Evolutionary conservation across 2,329 filamentous ascomycete genomes (phyloP).

Genomic region (Parastagonospora nodorum): DNA sequence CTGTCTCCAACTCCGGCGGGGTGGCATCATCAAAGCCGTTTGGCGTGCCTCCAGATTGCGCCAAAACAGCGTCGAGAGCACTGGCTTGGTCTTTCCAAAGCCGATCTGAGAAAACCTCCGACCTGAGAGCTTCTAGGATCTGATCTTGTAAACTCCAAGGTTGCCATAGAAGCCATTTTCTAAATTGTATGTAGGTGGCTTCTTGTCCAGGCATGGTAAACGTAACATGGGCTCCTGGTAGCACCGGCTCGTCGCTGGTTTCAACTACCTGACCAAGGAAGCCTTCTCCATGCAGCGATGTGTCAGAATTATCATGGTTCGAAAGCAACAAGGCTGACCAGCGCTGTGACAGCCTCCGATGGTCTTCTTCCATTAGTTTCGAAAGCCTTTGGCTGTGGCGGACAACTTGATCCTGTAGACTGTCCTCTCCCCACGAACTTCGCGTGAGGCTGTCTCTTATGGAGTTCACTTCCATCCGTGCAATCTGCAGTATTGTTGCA

Average conservation of each 20-base stretch:
- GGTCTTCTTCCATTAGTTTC: conserved; percentile 5
- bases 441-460: conserved; percentile 13
- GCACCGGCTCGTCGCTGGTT: background rate
- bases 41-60: no score
- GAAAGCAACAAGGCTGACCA: background rate
- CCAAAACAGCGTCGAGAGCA: background rate
- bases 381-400: conserved; percentile 1
- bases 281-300: background rate
- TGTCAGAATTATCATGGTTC: background rate
- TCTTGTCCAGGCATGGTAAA: background rate
- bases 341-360: conserved; percentile 2
- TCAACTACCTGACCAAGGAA: no score
- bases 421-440: background rate
- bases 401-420: background rate
- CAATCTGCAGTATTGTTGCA: conserved; percentile 1
- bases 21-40: no score
- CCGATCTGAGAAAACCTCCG: background rate
- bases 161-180: background rate
- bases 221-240: background rate
- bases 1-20: no score
- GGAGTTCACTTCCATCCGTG: conserved; percentile 11
- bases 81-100: background rate
- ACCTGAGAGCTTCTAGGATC: background rate
- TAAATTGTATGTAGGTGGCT: background rate
- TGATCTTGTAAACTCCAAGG: background rate